phyloP scores from a whole-genome alignment of 306 rosid species.

The Quercus engelmannii region DNA sequence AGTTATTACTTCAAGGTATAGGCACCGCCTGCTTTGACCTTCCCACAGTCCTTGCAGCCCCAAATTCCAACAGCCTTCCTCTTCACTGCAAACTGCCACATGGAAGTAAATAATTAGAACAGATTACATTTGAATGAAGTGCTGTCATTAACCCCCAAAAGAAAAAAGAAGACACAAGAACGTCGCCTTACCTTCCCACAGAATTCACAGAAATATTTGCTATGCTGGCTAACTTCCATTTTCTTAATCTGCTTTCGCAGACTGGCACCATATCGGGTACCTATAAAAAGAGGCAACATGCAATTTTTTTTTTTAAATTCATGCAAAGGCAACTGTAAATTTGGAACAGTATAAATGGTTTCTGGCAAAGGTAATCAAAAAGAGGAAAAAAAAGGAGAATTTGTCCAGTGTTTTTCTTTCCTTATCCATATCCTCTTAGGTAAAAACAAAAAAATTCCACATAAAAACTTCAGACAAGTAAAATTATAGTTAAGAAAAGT shows the following conservation, averaged over 20 bases:
- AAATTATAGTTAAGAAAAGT: background rate
- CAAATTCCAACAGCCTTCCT: constrained; percentile 87
- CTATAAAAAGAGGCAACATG: constrained; percentile 21
- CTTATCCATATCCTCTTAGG: background rate
- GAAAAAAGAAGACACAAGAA: background rate
- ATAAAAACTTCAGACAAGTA: background rate
- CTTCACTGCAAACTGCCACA: constrained; percentile 72
- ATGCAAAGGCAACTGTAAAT: background rate
- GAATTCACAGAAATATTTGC: constrained; percentile 83
- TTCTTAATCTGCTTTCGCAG: constrained; percentile 91
- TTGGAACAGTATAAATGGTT: background rate
- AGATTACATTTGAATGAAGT: background rate
- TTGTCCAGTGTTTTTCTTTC: no score
- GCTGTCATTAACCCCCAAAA: background rate
- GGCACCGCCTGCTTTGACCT: constrained; percentile 84
- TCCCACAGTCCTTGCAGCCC: constrained; percentile 93
- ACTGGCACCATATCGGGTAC: constrained; percentile 92
- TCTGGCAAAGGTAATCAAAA: no score
- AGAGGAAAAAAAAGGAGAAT: background rate
- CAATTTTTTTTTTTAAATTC: background rate
- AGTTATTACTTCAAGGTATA: constrained; percentile 70
- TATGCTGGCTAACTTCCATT: constrained; percentile 95
- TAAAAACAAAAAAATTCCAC: no score
- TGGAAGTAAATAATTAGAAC: constrained; percentile 1
- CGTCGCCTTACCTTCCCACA: constrained; percentile 64